These are phyloP conservation scores for Lachnum nothofagi DNA, from an alignment of 2,329 filamentous ascomycete species.

Conservation along the genomic window DNA sequence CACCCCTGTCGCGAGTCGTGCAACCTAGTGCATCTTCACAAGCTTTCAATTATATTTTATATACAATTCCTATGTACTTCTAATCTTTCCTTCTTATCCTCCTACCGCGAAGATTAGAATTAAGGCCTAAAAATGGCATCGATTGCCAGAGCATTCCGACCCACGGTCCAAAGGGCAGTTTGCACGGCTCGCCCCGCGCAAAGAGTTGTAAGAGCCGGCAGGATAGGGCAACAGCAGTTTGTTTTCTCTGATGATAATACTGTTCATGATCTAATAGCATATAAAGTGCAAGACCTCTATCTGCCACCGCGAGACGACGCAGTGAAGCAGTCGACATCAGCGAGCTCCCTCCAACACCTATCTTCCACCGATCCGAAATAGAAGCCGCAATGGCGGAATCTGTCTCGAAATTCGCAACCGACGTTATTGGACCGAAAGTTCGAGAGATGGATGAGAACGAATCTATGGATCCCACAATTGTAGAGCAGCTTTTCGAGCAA, in stretches of 20 bases:
- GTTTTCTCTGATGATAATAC: constrained; percentile 1
- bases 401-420: constrained; percentile 84
- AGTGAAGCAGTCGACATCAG: constrained; percentile 58
- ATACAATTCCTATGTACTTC: neutral
- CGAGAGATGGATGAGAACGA: constrained; percentile 98
- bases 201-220: constrained; percentile 35
- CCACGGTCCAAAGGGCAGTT: constrained; percentile 37
- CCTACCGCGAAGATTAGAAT: too few species aligned
- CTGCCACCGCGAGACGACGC: constrained; percentile 52
- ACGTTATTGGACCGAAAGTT: constrained; percentile 82
- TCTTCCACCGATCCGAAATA: constrained; percentile 85
- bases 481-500: constrained; percentile 95
- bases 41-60: neutral
- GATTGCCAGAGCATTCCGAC: constrained; percentile 42
- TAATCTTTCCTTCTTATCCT: neutral
- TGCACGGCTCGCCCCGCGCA: constrained; percentile 36
- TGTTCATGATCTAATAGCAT: constrained; percentile 6
- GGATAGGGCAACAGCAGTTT: constrained; percentile 39
- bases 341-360: constrained; percentile 81
- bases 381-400: constrained; percentile 85
- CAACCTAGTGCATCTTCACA: constrained; percentile 7
- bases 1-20: constrained; percentile 7
- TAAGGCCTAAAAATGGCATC: constrained; percentile 48
- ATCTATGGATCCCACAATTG: constrained; percentile 78
- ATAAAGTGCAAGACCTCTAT: constrained; percentile 49